Evolutionary conservation across 305 asterid species (phyloP).

Genomic region (Solanum hybrid): DNA sequence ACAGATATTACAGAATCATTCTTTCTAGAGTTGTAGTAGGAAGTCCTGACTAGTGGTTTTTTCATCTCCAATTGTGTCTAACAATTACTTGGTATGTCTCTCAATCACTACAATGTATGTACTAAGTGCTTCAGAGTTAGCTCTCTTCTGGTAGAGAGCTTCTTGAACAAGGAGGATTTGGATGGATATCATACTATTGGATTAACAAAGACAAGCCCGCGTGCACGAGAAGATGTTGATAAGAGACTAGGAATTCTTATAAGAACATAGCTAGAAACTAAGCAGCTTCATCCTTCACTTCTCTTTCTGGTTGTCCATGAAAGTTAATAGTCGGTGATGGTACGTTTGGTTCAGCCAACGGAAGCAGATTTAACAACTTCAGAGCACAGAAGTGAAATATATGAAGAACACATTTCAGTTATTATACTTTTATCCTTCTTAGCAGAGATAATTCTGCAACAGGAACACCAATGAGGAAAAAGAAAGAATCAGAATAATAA

Average conservation of each 20-base stretch:
- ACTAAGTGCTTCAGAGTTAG: background rate
- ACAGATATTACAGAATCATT: constrained; percentile 12
- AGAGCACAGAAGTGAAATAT: background rate
- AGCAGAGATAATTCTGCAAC: background rate
- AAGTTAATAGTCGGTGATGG: background rate
- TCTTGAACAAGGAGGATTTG: background rate
- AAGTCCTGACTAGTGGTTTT: background rate
- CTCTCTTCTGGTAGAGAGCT: background rate
- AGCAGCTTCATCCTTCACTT: background rate
- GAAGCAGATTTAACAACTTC: background rate
- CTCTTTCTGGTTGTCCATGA: background rate
- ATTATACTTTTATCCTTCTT: background rate
- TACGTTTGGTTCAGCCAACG: background rate
- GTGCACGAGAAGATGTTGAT: background rate
- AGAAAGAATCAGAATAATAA: background rate
- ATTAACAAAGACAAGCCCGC: background rate
- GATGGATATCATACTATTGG: background rate
- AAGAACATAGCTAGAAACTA: background rate
- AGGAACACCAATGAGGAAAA: background rate
- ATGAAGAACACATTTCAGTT: background rate
- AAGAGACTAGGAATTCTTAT: background rate
- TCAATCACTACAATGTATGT: background rate
- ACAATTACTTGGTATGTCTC: background rate
- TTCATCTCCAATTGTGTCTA: background rate
- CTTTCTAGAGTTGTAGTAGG: background rate